Base-by-base conservation (phyloP, 441 rosid genomes). In the Aquilaria agallochum region DNA sequence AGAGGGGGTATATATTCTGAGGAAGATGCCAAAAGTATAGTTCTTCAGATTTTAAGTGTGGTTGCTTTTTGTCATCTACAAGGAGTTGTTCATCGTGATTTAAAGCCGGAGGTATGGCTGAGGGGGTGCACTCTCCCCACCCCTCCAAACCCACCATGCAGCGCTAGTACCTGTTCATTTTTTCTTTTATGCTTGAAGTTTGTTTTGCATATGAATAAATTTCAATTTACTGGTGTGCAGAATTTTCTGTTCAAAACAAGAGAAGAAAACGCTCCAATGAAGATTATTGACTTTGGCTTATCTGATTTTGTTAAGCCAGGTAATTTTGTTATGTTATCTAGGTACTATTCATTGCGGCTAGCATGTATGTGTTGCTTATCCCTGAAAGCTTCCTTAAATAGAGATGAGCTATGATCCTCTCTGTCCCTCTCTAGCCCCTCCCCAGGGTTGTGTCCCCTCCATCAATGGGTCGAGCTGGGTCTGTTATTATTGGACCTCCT, bases 11-110 rank as follows among this genome's bases (percentile, higher is more conserved):
- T 85, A 68, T 87, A 80, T 63, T 72, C 74, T 1, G 93, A 87
- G 72, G 83, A 78, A 51, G 93, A 84, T 69, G 84, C 90, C 50
- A 87, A 80, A 67, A 69, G 61, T 31, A 82, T 84, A 34, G 54
- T 87, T 68, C 71, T 77, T 61, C 86, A 84, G 68, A 78, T 87
- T 62, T 71, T 87, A 76, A 75, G 79, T 49, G 88, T 79, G 20
- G 83, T 82, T 71, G 78, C 90, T 6, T 87, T 78, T 69, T 87
- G 78, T 59, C 90, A 84, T 73, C 83, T 84, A 65, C 88, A 87
- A 78, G 93, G 90, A 68, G 90, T 84, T 74, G 88, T 87, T 58
- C 90, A 87, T 55, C 86, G 90, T 64, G 93, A 87, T 72, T 71
- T 87, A 58, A 84, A 87, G 71, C 90, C 93, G 4, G 90, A 87